Conservation (phyloP, 2,329 filamentous ascomycete species). For the Davidsoniella australis region DNA sequence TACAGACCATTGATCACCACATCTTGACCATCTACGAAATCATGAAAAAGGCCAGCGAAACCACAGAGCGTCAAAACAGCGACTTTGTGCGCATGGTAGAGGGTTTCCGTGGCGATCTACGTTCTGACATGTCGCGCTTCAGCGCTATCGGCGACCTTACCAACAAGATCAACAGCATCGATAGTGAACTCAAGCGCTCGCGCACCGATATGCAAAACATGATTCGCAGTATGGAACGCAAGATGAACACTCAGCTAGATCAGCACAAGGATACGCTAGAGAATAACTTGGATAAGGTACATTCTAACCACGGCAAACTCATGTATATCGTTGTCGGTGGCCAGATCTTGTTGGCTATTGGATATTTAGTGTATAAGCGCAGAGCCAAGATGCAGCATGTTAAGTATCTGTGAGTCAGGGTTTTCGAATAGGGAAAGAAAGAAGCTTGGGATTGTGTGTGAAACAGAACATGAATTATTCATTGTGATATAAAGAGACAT, state of each 20-base stretch:
- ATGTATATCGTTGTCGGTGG: slow-evolving; percentile 58
- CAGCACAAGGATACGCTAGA: slow-evolving; percentile 33
- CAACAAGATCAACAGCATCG: slow-evolving; percentile 32
- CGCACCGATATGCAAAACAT: slow-evolving; percentile 35
- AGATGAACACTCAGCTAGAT: slow-evolving; percentile 33
- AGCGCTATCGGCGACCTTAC: slow-evolving; percentile 28
- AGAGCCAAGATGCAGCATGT: slow-evolving; percentile 63
- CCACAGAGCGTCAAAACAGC: slow-evolving; percentile 38
- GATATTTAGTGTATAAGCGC: slow-evolving; percentile 66
- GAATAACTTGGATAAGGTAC: slow-evolving; percentile 29
- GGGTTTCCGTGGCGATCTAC: slow-evolving; percentile 29
- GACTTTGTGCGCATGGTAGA: slow-evolving; percentile 27
- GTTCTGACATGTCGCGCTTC: slow-evolving; percentile 26
- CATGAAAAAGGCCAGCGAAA: slow-evolving; percentile 31
- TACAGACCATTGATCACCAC: slow-evolving; percentile 58
- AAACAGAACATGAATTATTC: neutral
- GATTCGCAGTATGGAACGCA: slow-evolving; percentile 32
- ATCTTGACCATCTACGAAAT: slow-evolving; percentile 44
- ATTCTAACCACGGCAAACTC: slow-evolving; percentile 33
- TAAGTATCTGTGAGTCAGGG: slow-evolving; percentile 55
- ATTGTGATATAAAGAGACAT: neutral
- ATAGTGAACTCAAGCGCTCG: slow-evolving; percentile 41
- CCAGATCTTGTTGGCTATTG: slow-evolving; percentile 51
- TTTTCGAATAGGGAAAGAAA: neutral
- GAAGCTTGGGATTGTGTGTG: neutral